Percentiles rank a stretch among this genome's conserved stretches.
These are phyloP conservation scores for Suillus occidentalis DNA, from an alignment of 768 basidiomycete species.

Conservation along the genomic window DNA sequence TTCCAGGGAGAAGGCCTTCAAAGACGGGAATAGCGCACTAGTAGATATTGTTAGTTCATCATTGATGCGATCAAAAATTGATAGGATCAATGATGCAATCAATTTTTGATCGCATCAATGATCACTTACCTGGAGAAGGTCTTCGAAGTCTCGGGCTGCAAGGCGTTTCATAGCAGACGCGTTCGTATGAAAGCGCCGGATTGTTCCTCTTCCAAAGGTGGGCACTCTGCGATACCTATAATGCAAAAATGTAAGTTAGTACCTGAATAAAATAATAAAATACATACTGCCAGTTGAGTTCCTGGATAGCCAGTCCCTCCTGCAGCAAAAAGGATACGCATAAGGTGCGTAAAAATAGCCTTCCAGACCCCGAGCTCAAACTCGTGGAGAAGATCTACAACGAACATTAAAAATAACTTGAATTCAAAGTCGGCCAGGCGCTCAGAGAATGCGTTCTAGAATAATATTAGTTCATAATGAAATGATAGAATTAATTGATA, in stretches of 20 bases:
- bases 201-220: conserved; percentile 13
- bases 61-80: too few species aligned
- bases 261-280: too few species aligned
- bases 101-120: too few species aligned
- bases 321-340: too few species aligned
- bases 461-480: neutral
- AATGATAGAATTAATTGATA: neutral
- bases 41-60: too few species aligned
- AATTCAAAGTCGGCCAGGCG: conserved; percentile 11
- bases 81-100: too few species aligned
- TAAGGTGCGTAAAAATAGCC: too few species aligned
- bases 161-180: conserved; percentile 11
- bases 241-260: neutral
- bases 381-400: too few species aligned
- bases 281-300: too few species aligned
- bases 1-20: neutral
- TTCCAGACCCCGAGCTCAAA: too few species aligned
- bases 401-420: too few species aligned
- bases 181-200: conserved; percentile 7
- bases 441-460: conserved; percentile 10
- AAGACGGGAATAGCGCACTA: neutral
- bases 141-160: conserved; percentile 12
- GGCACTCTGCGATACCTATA: conserved; percentile 14
- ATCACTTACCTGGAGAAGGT: neutral
- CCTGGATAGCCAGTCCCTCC: too few species aligned